phyloP scores from a whole-genome alignment of 1,139 yeast species.

The Sugiyamaella novakii region DNA sequence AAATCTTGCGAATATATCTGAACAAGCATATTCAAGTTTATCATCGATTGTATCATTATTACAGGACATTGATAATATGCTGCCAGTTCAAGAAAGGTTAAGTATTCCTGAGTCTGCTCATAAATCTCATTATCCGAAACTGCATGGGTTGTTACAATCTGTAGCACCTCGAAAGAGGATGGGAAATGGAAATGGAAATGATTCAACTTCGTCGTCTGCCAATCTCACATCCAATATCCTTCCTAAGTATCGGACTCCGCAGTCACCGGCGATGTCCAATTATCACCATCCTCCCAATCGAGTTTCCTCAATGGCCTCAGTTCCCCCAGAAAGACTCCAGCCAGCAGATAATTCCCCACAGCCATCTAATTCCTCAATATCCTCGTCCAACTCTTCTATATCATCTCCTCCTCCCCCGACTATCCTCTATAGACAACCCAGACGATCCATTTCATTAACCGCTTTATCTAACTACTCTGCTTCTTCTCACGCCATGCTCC shows the following conservation, averaged over 20 bases:
- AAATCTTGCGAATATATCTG: constrained; percentile 7
- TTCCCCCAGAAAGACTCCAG: too few relatives aligned
- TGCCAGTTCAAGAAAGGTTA: constrained; percentile 18
- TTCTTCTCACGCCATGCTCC: constrained; percentile 1
- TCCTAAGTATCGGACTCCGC: neutral
- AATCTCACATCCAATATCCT: neutral
- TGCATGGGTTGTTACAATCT: constrained; percentile 13
- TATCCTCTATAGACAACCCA: constrained; percentile 2
- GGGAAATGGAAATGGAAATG: neutral
- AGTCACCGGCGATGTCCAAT: too few relatives aligned
- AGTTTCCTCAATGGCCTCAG: neutral
- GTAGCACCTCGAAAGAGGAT: neutral
- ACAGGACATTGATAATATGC: constrained; percentile 16
- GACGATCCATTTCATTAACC: constrained; percentile 13
- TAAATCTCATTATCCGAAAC: constrained; percentile 17
- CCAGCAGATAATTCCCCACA: too few relatives aligned
- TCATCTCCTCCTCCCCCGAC: neutral
- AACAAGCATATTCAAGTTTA: constrained; percentile 10
- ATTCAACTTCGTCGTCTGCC: neutral
- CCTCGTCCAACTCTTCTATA: neutral
- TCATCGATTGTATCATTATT: constrained; percentile 14
- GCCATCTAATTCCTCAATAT: neutral
- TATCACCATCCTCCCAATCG: neutral
- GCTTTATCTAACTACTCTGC: constrained; percentile 14
- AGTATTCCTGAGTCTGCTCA: constrained; percentile 14